Percentiles rank a stretch among this genome's conserved stretches.
These are phyloP conservation scores for Nadsonia starkeyi-henricii DNA, from an alignment of 1,139 yeast genomes.

Conservation along the genomic window DNA sequence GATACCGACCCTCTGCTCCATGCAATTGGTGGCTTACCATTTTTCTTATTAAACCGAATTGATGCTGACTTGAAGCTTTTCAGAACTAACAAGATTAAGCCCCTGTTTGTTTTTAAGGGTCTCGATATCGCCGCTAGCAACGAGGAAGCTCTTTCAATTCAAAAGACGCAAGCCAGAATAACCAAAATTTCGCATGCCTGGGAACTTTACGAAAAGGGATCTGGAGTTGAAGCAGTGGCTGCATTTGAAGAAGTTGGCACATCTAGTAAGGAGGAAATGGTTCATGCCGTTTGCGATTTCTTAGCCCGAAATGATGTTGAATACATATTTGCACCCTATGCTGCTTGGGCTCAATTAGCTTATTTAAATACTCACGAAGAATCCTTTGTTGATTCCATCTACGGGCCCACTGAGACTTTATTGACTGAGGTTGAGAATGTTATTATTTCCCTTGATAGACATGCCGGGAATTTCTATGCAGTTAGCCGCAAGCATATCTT, in stretches of 20 bases:
- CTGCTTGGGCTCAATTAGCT: conserved; percentile 69
- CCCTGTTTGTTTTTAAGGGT: conserved; percentile 65
- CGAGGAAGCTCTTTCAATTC: conserved; percentile 8
- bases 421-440: conserved; percentile 54
- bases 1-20: conserved; percentile 61
- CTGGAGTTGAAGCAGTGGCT: conserved; percentile 23
- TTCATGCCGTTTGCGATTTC: conserved; percentile 13
- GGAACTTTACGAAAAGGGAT: conserved; percentile 22
- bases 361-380: conserved; percentile 29
- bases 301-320: conserved; percentile 46
- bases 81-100: conserved; percentile 49
- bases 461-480: conserved; percentile 48
- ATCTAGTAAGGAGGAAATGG: neutral
- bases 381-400: conserved; percentile 53
- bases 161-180: conserved; percentile 16
- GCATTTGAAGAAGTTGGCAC: conserved; percentile 19
- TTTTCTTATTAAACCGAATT: conserved; percentile 26
- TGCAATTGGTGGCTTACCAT: conserved; percentile 77
- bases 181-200: conserved; percentile 18
- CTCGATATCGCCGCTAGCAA: conserved; percentile 19
- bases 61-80: conserved; percentile 52
- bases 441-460: conserved; percentile 58
- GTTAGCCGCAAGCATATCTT: conserved; percentile 48
- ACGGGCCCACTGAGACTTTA: conserved; percentile 72
- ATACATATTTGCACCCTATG: conserved; percentile 70